Percentiles rank a stretch among this genome's conserved stretches.
Conservation (phyloP, 495 filamentous ascomycete species). For the Lasiosphaeriaceae sp. region DNA sequence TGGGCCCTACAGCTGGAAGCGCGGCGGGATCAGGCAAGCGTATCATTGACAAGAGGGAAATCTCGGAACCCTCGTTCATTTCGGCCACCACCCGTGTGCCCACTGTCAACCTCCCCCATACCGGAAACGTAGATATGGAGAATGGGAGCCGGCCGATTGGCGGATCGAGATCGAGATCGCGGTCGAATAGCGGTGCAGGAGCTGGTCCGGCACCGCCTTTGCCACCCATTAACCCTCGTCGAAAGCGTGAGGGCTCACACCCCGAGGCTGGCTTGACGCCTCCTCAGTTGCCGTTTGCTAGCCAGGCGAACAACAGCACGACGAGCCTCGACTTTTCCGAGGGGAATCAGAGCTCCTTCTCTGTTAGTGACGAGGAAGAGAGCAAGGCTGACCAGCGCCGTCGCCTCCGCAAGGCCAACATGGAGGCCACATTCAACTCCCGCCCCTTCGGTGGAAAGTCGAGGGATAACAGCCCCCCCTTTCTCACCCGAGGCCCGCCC, state of each 20-base stretch:
- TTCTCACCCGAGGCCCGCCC: slow-evolving; percentile 25
- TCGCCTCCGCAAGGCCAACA: slow-evolving; percentile 47
- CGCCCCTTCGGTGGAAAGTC: slow-evolving; percentile 35
- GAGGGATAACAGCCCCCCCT: slow-evolving; percentile 40
- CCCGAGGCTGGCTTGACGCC: slow-evolving; percentile 42
- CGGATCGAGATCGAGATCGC: slow-evolving; percentile 37
- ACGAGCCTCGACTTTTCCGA: slow-evolving; percentile 15
- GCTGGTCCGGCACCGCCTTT: slow-evolving; percentile 49
- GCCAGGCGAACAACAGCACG: slow-evolving; percentile 14
- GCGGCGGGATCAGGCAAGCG: slow-evolving; percentile 51
- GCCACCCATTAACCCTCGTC: slow-evolving; percentile 68
- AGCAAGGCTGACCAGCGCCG: slow-evolving; percentile 33
- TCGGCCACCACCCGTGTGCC: slow-evolving; percentile 71
- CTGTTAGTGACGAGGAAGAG: slow-evolving; percentile 49
- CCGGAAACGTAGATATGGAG: slow-evolving; percentile 3
- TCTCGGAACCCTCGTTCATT: slow-evolving; percentile 82
- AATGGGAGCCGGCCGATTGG: slow-evolving; percentile 13
- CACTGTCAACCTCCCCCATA: slow-evolving; percentile 56
- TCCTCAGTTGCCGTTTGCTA: slow-evolving; percentile 20
- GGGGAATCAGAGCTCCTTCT: slow-evolving; percentile 48
- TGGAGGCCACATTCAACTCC: slow-evolving; percentile 40
- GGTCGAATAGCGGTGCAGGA: slow-evolving; percentile 27
- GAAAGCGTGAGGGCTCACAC: slow-evolving; percentile 54
- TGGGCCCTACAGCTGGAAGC: slow-evolving; percentile 12
- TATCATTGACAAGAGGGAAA: slow-evolving; percentile 66